Evolutionary conservation across 2,329 filamentous ascomycete genomes (phyloP), one percentile per base, ranked within the genome.

Genomic region (Ophiosphaerella narmari): DNA sequence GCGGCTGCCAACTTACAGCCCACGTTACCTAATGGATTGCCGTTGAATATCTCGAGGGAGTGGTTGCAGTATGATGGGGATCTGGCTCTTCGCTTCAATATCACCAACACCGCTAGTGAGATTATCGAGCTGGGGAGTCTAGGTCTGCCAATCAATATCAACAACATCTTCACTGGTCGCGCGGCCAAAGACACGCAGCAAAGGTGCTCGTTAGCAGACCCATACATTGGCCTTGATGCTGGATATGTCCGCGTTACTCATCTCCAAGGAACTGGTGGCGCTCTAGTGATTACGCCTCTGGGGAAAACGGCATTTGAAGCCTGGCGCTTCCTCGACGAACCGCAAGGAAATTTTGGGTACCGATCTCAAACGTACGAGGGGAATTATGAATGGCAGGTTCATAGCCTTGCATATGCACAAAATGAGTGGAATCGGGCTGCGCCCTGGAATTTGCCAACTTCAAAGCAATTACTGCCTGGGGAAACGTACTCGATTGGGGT

Each of bases 111-210:
- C 0, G 77, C 66, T 0, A 55, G 59, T 0, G 54, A 62, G 0
- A 50, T 70, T 0, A 48, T 86, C 2, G 82, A 86, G 50, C 66
- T 86, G 5, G 83, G 83, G 1, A 79, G 79, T 40, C 72, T 86
- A 1, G 83, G 83, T 0, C 79, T 86, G 43, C 83, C 83, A 0
- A 76, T 82, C 16, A 81, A 84, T 62, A 83, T 85, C 71, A 86
- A 86, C 70, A 86, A 80, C 64, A 84, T 86, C 57, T 86, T 86
- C 60, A 83, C 77, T 11, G 73, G 74, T 38, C 76, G 81, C 7
- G 66, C 70, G 1, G 76, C 81, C 0, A 68, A 70, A 2, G 77
- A 82, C 6, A 83, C 79, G 6, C 77, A 79, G 45, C 66, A 71
- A 0, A 73, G 76, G 23, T 86, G 83, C 61, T 81, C 80, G 0